A percentile compares a stretch with the other conserved stretches of the same genome.
Evolutionary conservation across 345 rosid species (phyloP).

Genomic region (Ricinus communis): DNA sequence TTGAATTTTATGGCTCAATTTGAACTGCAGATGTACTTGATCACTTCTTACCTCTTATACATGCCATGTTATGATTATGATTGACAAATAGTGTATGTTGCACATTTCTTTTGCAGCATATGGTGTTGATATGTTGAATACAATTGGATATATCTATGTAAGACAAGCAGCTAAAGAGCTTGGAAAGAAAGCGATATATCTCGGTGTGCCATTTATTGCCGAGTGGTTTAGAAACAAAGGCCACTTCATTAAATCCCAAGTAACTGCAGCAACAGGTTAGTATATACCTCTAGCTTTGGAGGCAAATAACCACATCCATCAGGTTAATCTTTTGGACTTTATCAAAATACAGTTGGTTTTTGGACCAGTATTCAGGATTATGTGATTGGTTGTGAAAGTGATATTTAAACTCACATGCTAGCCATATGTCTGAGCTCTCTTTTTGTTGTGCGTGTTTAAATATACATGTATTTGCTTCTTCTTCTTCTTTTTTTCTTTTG

Average conservation of each 20-base stretch:
- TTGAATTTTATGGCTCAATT: too few species aligned
- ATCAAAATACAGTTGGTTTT: conserved; percentile 4
- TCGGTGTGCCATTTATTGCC: conserved; percentile 90
- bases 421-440: not conserved
- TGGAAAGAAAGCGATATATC: conserved; percentile 78
- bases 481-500: not conserved
- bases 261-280: conserved; percentile 96
- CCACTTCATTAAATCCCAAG: conserved; percentile 91
- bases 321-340: conserved; percentile 8
- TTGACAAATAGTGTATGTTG: too few species aligned
- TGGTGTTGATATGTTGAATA: conserved; percentile 92
- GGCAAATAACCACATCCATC: conserved; percentile 8
- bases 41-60: not conserved
- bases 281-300: conserved; percentile 19
- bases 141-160: conserved; percentile 87
- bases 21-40: too few species aligned
- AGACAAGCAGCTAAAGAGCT: conserved; percentile 98
- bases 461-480: not conserved
- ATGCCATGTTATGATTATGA: too few species aligned
- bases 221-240: conserved; percentile 99
- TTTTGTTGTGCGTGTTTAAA: not conserved
- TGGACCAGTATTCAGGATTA: not conserved
- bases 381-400: not conserved
- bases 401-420: not conserved
- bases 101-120: conserved; percentile 30